Percentiles rank a stretch among this genome's conserved stretches.
Conservation (phyloP, 2,329 filamentous ascomycete genomes). For the Tricladium varicosporioides region DNA sequence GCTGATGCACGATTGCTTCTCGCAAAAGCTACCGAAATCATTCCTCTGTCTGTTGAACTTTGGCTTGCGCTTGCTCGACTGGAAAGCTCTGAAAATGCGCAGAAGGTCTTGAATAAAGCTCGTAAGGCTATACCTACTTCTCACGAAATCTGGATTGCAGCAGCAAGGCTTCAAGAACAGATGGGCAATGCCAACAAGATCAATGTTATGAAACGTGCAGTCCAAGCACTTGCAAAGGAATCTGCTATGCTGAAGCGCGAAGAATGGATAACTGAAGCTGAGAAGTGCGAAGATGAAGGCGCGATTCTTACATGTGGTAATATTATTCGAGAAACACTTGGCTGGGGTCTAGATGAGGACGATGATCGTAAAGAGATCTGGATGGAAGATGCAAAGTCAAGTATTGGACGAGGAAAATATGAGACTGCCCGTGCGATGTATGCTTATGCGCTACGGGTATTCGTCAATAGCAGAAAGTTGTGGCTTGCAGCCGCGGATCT, state of each 20-base stretch:
- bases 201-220: constrained; percentile 92
- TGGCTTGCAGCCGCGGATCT: constrained; percentile 91
- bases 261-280: constrained; percentile 93
- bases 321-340: constrained; percentile 89
- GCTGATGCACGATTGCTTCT: constrained; percentile 85
- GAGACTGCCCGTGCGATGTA: constrained; percentile 93
- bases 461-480: constrained; percentile 80
- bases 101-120: constrained; percentile 92
- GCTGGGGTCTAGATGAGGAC: constrained; percentile 91
- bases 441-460: constrained; percentile 84
- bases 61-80: constrained; percentile 92
- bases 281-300: constrained; percentile 91
- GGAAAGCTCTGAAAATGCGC: constrained; percentile 86
- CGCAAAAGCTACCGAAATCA: constrained; percentile 92
- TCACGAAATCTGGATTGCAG: constrained; percentile 95
- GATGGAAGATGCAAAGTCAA: constrained; percentile 87
- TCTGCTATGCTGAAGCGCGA: constrained; percentile 96
- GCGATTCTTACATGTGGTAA: constrained; percentile 81
- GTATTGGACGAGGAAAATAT: constrained; percentile 77
- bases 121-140: constrained; percentile 92
- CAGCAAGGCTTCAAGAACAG: constrained; percentile 86
- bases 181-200: constrained; percentile 74
- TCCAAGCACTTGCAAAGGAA: constrained; percentile 83
- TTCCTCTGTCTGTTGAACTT: constrained; percentile 87
- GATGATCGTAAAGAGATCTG: constrained; percentile 95